Percentiles rank a stretch among this genome's conserved stretches.
These are phyloP conservation scores for Talaromyces atroroseus DNA, from an alignment of 2,329 filamentous ascomycete species.

Conservation along the genomic window DNA sequence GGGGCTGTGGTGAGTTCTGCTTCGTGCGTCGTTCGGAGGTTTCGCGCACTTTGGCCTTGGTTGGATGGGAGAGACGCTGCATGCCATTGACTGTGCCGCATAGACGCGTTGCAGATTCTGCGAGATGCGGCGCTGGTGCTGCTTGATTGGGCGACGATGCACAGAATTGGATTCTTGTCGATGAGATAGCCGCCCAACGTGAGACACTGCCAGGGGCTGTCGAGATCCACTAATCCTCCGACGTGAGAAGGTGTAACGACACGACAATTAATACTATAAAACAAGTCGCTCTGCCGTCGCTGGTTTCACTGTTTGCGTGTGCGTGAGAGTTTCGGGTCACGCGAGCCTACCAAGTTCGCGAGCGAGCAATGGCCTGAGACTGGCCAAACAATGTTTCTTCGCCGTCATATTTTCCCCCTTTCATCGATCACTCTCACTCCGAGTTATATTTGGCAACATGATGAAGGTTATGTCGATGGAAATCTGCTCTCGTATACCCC, in stretches of 20 bases:
- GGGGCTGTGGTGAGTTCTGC: slow-evolving; percentile 2
- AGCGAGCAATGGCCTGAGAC: background rate
- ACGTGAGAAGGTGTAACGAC: too few species aligned
- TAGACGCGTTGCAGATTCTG: slow-evolving; percentile 8
- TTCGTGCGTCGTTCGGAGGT: background rate
- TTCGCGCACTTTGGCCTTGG: background rate
- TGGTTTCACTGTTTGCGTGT: background rate
- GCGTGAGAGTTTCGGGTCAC: background rate
- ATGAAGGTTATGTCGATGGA: background rate
- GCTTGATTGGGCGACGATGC: background rate
- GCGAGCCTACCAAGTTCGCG: slow-evolving; percentile 3
- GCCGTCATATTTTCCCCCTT: too few species aligned
- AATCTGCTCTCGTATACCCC: background rate
- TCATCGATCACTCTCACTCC: background rate
- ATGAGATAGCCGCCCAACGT: background rate
- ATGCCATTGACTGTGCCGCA: slow-evolving; percentile 4
- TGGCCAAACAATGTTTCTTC: background rate
- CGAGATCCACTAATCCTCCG: too few species aligned
- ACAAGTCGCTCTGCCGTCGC: background rate
- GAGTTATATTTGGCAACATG: background rate
- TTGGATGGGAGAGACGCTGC: slow-evolving; percentile 1
- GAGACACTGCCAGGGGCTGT: background rate
- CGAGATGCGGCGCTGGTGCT: background rate
- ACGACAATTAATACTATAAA: background rate
- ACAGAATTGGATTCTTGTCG: background rate